phyloP scores from a whole-genome alignment of 305 asterid species.

The Fraxinus paxiana region DNA sequence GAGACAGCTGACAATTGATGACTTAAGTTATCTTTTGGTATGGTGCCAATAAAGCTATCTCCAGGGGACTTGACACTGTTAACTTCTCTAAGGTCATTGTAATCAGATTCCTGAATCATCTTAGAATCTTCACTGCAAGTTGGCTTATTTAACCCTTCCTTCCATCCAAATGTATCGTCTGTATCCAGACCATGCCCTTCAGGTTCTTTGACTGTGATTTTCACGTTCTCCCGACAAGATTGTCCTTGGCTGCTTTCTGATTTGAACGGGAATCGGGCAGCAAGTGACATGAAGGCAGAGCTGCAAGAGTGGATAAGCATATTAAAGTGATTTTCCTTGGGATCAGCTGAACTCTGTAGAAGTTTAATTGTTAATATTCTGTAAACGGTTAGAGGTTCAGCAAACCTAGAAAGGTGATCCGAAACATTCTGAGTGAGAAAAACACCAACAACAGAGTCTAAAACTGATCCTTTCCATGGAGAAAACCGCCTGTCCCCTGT shows the following conservation, averaged over 20 bases:
- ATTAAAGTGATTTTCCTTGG: background rate
- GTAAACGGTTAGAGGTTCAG: slow-evolving; percentile 14
- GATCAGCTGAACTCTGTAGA: slow-evolving; percentile 14
- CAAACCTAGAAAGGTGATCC: slow-evolving; percentile 93
- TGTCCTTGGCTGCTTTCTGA: slow-evolving; percentile 28
- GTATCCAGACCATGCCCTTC: slow-evolving; percentile 42
- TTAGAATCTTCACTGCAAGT: slow-evolving; percentile 33
- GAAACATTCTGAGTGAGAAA: slow-evolving; percentile 96
- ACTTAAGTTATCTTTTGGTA: slow-evolving; percentile 30
- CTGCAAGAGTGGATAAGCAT: slow-evolving; percentile 44
- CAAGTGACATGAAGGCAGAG: slow-evolving; percentile 89
- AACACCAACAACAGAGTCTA: slow-evolving; percentile 94
- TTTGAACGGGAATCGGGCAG: slow-evolving; percentile 62
- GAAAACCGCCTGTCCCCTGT: slow-evolving; percentile 91
- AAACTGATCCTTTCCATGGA: slow-evolving; percentile 96
- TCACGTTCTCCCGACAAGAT: slow-evolving; percentile 38
- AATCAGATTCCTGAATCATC: slow-evolving; percentile 33
- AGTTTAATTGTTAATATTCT: slow-evolving; percentile 2
- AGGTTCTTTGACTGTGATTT: slow-evolving; percentile 39
- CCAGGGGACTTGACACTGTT: slow-evolving; percentile 31
- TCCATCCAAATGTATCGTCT: slow-evolving; percentile 42
- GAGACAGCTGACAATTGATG: slow-evolving; percentile 37
- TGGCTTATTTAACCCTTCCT: slow-evolving; percentile 35
- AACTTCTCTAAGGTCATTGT: slow-evolving; percentile 34
- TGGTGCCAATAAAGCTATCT: slow-evolving; percentile 30